Base-by-base conservation (phyloP, 148 eudicot species). In the Beta vulgaris region DNA sequence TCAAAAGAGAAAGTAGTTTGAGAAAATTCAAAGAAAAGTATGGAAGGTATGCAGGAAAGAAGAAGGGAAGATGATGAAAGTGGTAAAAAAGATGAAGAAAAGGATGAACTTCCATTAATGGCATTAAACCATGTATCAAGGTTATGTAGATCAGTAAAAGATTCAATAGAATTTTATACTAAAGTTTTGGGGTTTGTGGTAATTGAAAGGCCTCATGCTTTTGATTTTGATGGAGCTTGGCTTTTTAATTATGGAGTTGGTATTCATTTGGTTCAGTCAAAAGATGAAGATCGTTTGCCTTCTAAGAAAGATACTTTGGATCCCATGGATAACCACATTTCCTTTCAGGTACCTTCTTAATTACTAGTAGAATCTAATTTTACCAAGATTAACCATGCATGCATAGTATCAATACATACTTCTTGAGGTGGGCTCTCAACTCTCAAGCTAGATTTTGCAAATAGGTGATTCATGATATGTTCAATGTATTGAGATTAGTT, bases 241-340 rank as follows among this genome's bases (percentile, higher is more conserved):
- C 83, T 91, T 25, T 91, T 91, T 55, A 91, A 87, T 63, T 91
- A 88, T 44, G 96, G 96, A 2, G 69, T 88, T n/a, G 92, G 92
- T 44, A 78, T 91, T 69, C 96, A 91, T 62, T 79, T 88, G 77
- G 88, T 88, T 53, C 88, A 91, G 49, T 66, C 87, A 29, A 75
- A 84, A 54, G 89, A 83, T 73, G 86, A 81, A n/a, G 34, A 82
- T 19, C 82, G 78, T 72, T 77, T 87, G 82, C 89, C 90, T 19
- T 60, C 77, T 13, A 29, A 74, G 77, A 73, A 61, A 1, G 73
- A 85, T 6, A 53, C 49, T 12, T 85, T 88, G 76, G 90, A 90
- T 66, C 95, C 90, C 63, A 84, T 90, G 89, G 95, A 90, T 54
- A 90, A 90, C 73, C 95, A 90, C 44, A 86, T 90, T 64, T 90